Evolutionary conservation across 345 rosid species (phyloP).

Genomic region (Salix exigua): DNA sequence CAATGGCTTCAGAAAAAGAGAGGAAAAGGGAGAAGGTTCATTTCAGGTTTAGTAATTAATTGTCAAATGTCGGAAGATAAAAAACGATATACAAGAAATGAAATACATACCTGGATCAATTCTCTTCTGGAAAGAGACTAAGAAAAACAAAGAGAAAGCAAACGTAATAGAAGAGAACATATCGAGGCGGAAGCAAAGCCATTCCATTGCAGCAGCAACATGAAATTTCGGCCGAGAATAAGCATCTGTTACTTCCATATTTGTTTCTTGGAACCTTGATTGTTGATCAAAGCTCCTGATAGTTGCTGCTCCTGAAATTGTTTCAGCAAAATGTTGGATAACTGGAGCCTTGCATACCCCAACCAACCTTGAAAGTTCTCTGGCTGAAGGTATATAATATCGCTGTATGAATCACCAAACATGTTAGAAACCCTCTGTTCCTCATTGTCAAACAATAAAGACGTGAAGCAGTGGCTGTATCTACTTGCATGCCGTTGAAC

Average conservation of each 20-base stretch:
- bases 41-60: conserved; percentile 3
- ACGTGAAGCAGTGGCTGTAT: too few species aligned
- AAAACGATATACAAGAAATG: not conserved
- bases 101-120: conserved; percentile 62
- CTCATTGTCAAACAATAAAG: not conserved
- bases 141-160: conserved; percentile 53
- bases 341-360: conserved; percentile 72
- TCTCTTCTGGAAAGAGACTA: conserved; percentile 53
- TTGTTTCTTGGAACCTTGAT: conserved; percentile 48
- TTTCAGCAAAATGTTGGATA: conserved; percentile 73
- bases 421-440: not conserved
- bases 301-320: conserved; percentile 62
- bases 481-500: too few species aligned
- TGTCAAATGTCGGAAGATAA: not conserved
- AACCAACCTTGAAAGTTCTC: conserved; percentile 63
- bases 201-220: conserved; percentile 53
- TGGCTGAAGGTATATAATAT: conserved; percentile 65
- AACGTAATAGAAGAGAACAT: conserved; percentile 51
- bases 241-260: conserved; percentile 50
- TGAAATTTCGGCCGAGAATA: conserved; percentile 57
- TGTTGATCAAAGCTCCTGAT: conserved; percentile 74
- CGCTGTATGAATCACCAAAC: conserved; percentile 39
- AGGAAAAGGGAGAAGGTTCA: not conserved
- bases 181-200: conserved; percentile 72
- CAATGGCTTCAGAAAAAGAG: conserved; percentile 71